Evolutionary conservation across 805 yeast genomes (phyloP).

Genomic region (Suhomyces kilbournensis): DNA sequence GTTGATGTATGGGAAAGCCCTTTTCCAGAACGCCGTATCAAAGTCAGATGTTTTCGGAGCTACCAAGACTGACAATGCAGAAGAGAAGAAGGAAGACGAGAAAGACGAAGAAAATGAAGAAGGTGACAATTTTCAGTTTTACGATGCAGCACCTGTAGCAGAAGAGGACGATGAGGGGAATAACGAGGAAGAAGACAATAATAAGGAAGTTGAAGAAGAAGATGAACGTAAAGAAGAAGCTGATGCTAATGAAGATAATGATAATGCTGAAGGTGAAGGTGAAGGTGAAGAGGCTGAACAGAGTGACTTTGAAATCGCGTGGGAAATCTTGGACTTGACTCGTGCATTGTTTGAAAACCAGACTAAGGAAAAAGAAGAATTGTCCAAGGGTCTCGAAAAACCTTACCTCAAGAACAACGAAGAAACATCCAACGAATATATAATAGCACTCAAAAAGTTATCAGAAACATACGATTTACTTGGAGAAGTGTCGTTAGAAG

Average conservation of each 20-base stretch:
- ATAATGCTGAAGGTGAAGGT: constrained; percentile 32
- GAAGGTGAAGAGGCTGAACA: constrained; percentile 48
- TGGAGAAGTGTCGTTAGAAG: constrained; percentile 88
- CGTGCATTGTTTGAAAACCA: constrained; percentile 59
- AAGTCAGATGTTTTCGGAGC: constrained; percentile 76
- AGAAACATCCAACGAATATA: constrained; percentile 30
- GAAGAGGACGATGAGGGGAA: constrained; percentile 19
- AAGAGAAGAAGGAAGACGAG: constrained; percentile 15
- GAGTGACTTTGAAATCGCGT: constrained; percentile 79
- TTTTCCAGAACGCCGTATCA: constrained; percentile 73
- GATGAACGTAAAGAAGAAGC: constrained; percentile 18
- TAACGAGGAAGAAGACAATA: constrained; percentile 11
- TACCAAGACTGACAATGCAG: constrained; percentile 24
- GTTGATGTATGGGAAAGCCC: constrained; percentile 72
- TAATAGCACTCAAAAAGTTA: constrained; percentile 48
- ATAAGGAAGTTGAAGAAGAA: constrained; percentile 10
- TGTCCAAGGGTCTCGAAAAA: constrained; percentile 1
- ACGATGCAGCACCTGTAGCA: constrained; percentile 23
- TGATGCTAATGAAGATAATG: constrained; percentile 16
- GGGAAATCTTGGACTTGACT: constrained; percentile 82
- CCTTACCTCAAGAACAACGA: constrained; percentile 33
- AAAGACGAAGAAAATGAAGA: constrained; percentile 16
- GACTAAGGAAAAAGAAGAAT: constrained; percentile 22
- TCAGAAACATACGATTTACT: constrained; percentile 74
- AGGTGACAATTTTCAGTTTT: constrained; percentile 27